phyloP scores from a whole-genome alignment of 2,329 filamentous ascomycete species.

The Cyclaneusma minus region DNA sequence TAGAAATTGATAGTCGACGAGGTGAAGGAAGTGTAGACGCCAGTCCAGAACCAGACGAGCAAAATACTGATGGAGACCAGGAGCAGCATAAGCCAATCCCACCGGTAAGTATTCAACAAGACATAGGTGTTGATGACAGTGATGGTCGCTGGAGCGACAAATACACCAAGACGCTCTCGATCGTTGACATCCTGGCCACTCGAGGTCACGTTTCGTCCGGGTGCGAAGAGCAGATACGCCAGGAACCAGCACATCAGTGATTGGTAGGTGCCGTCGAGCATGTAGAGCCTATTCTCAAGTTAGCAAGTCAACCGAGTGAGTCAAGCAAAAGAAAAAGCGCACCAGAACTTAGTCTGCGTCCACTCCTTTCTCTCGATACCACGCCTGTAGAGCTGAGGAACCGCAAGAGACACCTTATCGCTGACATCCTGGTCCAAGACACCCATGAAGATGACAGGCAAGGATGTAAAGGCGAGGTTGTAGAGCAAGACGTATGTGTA shows the following conservation, averaged over 20 bases:
- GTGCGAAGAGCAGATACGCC: conserved; percentile 64
- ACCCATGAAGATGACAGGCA: conserved; percentile 90
- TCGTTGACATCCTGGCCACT: conserved; percentile 66
- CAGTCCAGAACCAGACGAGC: conserved; percentile 92
- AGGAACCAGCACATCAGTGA: conserved; percentile 89
- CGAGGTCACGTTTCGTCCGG: conserved; percentile 52
- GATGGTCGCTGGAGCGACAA: conserved; percentile 71
- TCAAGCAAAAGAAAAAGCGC: conserved; percentile 20
- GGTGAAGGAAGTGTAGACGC: conserved; percentile 50
- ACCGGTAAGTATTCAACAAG: conserved; percentile 88
- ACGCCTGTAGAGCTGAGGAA: conserved; percentile 86
- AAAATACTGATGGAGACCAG: conserved; percentile 71
- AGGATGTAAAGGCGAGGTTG: conserved; percentile 90
- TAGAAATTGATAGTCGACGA: conserved; percentile 58
- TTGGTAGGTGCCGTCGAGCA: conserved; percentile 89
- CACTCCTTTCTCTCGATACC: conserved; percentile 95
- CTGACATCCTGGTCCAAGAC: conserved; percentile 94
- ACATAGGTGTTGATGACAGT: conserved; percentile 89
- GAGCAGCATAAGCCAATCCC: conserved; percentile 91
- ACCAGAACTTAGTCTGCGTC: conserved; percentile 96
- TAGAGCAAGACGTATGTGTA: conserved; percentile 96
- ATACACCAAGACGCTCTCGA: conserved; percentile 70
- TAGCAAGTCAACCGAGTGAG: conserved; percentile 10
- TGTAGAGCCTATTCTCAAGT: conserved; percentile 55
- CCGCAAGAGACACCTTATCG: conserved; percentile 82